These are phyloP conservation scores for Bolboschoenus planiculmis DNA, from an alignment of 176 grass and related monocot genomes.

Conservation along the genomic window DNA sequence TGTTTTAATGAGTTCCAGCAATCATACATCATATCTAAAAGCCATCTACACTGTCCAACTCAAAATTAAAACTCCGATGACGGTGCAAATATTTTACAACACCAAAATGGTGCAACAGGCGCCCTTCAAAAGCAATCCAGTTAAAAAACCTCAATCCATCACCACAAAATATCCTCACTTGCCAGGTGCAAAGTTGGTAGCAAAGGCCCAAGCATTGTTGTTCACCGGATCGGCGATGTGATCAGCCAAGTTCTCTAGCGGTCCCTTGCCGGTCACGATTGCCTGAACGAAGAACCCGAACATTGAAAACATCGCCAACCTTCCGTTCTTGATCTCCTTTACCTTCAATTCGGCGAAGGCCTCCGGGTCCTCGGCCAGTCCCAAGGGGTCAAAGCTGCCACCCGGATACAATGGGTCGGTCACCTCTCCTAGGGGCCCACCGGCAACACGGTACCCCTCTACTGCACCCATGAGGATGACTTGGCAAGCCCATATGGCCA, in stretches of 20 bases:
- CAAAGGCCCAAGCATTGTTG: constrained; percentile 37
- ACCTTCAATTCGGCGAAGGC: constrained; percentile 65
- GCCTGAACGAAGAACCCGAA: constrained; percentile 75
- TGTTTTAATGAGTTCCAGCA: neutral
- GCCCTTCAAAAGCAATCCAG: neutral
- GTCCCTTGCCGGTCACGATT: constrained; percentile 49
- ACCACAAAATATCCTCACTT: constrained; percentile 18
- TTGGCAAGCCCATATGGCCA: constrained; percentile 55
- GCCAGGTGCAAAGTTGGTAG: constrained; percentile 42
- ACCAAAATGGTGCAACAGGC: neutral
- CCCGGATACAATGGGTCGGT: constrained; percentile 51
- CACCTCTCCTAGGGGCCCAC: constrained; percentile 55
- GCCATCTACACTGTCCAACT: neutral
- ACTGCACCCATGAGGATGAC: constrained; percentile 69
- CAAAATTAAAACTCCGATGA: neutral
- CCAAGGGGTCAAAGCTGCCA: constrained; percentile 53
- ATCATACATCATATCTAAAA: neutral
- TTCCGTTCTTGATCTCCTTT: constrained; percentile 75
- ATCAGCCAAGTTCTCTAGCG: constrained; percentile 34
- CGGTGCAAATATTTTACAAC: neutral
- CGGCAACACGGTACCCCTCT: constrained; percentile 61
- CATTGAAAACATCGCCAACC: constrained; percentile 77
- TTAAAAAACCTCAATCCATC: neutral
- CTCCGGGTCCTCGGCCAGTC: constrained; percentile 57
- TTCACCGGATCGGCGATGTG: constrained; percentile 37